Conservation (phyloP, 2,329 filamentous ascomycete genomes). For the Ascochyta koolunga region DNA sequence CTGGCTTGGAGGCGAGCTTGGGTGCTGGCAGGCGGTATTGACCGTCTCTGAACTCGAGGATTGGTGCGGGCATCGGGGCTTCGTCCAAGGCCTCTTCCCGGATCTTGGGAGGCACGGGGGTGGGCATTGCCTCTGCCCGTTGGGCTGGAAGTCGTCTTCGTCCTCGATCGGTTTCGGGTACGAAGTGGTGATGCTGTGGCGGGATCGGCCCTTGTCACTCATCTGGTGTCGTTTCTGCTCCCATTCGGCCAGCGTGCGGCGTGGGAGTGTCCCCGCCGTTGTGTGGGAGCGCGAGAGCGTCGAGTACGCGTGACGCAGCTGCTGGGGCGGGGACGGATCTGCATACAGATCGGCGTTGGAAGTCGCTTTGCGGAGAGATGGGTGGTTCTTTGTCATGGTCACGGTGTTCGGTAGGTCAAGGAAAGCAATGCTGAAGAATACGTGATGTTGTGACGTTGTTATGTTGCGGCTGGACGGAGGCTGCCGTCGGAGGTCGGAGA, state of each 20-base stretch:
- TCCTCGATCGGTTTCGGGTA: constrained; percentile 42
- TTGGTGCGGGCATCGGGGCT: not conserved
- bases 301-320: constrained; percentile 33
- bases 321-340: constrained; percentile 39
- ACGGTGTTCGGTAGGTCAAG: not conserved
- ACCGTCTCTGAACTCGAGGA: constrained; percentile 14
- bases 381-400: constrained; percentile 47
- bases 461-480: not conserved
- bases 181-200: constrained; percentile 40
- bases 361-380: constrained; percentile 43
- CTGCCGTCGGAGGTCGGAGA: not conserved
- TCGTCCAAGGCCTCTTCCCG: constrained; percentile 20
- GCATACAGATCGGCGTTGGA: constrained; percentile 48
- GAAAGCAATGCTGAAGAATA: not conserved
- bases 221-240: constrained; percentile 17
- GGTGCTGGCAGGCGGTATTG: constrained; percentile 10
- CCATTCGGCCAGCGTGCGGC: constrained; percentile 29
- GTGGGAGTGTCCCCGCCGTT: constrained; percentile 30
- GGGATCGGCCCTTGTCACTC: constrained; percentile 18
- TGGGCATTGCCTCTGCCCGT: constrained; percentile 33
- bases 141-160: constrained; percentile 36
- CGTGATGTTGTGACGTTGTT: not conserved
- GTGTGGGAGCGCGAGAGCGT: constrained; percentile 42
- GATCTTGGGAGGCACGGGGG: constrained; percentile 49
- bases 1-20: constrained; percentile 11